Evolutionary conservation across 1,284 basidiomycete genomes (phyloP), one percentile per base, ranked within the genome.

Genomic region (Irpex sp.): DNA sequence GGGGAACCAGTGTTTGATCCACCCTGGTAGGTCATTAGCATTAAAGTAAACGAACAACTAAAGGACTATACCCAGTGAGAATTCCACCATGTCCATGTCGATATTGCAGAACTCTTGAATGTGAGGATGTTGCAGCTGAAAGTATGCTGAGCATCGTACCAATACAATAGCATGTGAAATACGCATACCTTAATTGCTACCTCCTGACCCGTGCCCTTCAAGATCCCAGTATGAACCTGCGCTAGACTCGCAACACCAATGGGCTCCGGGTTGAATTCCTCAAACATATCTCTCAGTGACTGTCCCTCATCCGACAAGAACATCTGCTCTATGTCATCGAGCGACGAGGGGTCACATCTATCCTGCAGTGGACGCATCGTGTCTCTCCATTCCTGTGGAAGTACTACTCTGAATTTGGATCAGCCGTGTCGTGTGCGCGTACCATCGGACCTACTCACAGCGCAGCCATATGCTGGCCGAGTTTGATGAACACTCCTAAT

Each of bases 241-340:
- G 96, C 96, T 37, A 99, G 77, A 70, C 88, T 95, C 4, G 95
- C 96, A 8, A 97, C 94, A 5, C 97, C 97, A 59, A 99, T 91
- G 9, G 97, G 96, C n/a, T 81, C 80, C 4, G 87, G 85, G 67
- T 98, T 87, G 71, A 99, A 96, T 62, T 93, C 86, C 37, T 87
- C 83, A 68, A 97, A 93, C 42, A 90, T 71, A 8, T 89, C 86
- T 1, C 77, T 75, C 42, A 92, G 80, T 0, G 82, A 76, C 39
- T 73, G 70, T 7, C 91, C 91, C 71, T 91, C 87, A 70, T 95
- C 93, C 5, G 79, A 78, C 14, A 87, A 66, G 72, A 94, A 91
- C 59, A 95, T 78, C 3, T 73, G 74, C 67, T 91, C 82, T 4
- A 95, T 71, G 63, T 85, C 85, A 64, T 87, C 81, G 65, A 88